Conservation (phyloP, 2,329 filamentous ascomycete genomes). For the Chrysosporium keratinophilum region DNA sequence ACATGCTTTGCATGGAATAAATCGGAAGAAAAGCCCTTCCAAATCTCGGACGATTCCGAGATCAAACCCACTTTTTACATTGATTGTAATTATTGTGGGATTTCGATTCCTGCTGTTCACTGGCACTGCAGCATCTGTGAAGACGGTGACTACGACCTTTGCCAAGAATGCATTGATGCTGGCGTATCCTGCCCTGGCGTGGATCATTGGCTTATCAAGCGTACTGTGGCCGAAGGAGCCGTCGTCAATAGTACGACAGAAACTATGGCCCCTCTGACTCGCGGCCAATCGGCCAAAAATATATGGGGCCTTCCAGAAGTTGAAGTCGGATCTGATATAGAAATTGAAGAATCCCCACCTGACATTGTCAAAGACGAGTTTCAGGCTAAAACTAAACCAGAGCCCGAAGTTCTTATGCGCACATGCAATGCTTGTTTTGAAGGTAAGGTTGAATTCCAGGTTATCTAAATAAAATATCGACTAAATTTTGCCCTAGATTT, state of each 20-base stretch:
- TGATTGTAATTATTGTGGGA: constrained; percentile 85
- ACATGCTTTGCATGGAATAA: not conserved
- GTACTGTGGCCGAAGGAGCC: constrained; percentile 64
- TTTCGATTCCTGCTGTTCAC: constrained; percentile 66
- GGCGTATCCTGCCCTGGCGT: constrained; percentile 68
- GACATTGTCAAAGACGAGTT: not conserved
- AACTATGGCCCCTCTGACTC: constrained; percentile 50
- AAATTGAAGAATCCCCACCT: not conserved
- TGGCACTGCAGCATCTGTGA: constrained; percentile 95
- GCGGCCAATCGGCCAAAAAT: constrained; percentile 16
- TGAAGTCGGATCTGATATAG: constrained; percentile 17
- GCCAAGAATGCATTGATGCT: constrained; percentile 62
- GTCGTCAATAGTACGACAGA: constrained; percentile 81
- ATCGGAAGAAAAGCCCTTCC: constrained; percentile 19
- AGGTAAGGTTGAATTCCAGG: constrained; percentile 34
- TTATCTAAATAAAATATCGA: not conserved
- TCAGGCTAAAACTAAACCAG: constrained; percentile 4
- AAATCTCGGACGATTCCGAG: constrained; percentile 16
- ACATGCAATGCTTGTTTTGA: constrained; percentile 55
- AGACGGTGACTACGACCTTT: constrained; percentile 88
- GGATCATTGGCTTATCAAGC: constrained; percentile 90
- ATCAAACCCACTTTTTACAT: constrained; percentile 57
- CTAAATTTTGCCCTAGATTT: constrained; percentile 44
- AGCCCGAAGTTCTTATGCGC: constrained; percentile 7
- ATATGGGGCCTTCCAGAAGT: constrained; percentile 20